Conservation (phyloP, 1,284 basidiomycete genomes). For the Tilletia horrida region DNA sequence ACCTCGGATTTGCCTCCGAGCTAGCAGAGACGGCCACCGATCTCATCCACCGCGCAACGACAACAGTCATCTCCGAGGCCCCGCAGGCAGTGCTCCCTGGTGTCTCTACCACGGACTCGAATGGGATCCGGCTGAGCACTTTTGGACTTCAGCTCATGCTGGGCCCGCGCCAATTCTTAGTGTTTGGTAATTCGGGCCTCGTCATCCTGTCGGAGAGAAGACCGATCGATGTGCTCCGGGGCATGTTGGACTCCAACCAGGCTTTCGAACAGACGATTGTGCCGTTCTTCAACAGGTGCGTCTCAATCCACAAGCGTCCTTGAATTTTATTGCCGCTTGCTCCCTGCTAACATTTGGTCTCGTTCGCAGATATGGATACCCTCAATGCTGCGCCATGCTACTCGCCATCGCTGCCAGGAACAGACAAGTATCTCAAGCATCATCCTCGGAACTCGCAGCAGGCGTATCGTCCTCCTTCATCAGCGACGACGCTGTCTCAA, state of each 20-base stretch:
- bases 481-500: constrained; percentile 44
- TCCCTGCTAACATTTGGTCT: constrained; percentile 7
- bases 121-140: constrained; percentile 63
- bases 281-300: constrained; percentile 48
- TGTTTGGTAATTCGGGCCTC: constrained; percentile 79
- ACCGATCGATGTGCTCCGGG: constrained; percentile 73
- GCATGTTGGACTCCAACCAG: constrained; percentile 54
- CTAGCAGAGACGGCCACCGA: constrained; percentile 26
- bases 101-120: constrained; percentile 25
- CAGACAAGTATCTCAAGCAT: constrained; percentile 32
- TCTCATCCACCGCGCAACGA: constrained; percentile 23
- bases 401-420: constrained; percentile 63
- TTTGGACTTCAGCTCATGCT: constrained; percentile 74
- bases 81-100: not conserved
- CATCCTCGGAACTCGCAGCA: not conserved
- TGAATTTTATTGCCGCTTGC: not conserved
- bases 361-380: constrained; percentile 67
- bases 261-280: constrained; percentile 43
- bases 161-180: constrained; percentile 72
- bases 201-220: constrained; percentile 78
- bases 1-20: constrained; percentile 10
- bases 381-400: constrained; percentile 88
- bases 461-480: constrained; percentile 24
- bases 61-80: constrained; percentile 26
- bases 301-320: too few species aligned